phyloP scores from a whole-genome alignment of 2,329 filamentous ascomycete genomes.

The Penicillium sp. region DNA sequence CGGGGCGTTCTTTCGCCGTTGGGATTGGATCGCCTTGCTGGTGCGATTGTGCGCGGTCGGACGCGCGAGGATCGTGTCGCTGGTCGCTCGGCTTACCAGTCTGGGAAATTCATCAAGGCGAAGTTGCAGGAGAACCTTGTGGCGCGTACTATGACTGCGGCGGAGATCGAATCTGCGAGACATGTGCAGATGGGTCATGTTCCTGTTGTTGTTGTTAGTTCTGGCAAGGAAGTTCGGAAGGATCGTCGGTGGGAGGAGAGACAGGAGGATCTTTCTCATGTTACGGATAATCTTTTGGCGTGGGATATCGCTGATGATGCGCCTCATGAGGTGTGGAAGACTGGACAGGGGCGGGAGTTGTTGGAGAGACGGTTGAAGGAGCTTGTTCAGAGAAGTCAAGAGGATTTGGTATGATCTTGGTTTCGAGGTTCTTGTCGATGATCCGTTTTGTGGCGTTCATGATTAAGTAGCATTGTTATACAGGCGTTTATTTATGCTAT shows the following conservation, averaged over 20 bases:
- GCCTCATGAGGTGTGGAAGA: conserved; percentile 82
- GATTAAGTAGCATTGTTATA: not conserved
- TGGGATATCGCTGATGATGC: conserved; percentile 88
- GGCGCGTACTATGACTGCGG: conserved; percentile 75
- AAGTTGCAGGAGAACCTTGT: conserved; percentile 91
- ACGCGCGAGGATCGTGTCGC: conserved; percentile 79
- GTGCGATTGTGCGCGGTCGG: conserved; percentile 76
- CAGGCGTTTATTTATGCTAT: not conserved
- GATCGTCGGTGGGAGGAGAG: conserved; percentile 74
- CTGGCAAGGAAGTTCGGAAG: conserved; percentile 64
- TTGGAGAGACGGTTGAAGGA: conserved; percentile 76
- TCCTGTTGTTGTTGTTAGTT: conserved; percentile 77
- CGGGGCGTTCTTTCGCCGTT: conserved; percentile 82
- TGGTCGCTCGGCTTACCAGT: conserved; percentile 72
- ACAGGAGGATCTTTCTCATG: conserved; percentile 75
- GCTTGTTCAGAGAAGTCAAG: conserved; percentile 49
- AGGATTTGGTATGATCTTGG: not conserved
- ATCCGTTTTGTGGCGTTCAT: not conserved
- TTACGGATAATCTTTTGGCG: conserved; percentile 72
- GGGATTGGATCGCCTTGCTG: conserved; percentile 73
- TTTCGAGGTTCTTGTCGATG: not conserved
- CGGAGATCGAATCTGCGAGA: conserved; percentile 73
- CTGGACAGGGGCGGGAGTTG: conserved; percentile 63
- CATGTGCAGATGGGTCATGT: conserved; percentile 74
- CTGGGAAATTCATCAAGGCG: conserved; percentile 79